Conservation (phyloP, 345 rosid genomes). For the Salix brachista region DNA sequence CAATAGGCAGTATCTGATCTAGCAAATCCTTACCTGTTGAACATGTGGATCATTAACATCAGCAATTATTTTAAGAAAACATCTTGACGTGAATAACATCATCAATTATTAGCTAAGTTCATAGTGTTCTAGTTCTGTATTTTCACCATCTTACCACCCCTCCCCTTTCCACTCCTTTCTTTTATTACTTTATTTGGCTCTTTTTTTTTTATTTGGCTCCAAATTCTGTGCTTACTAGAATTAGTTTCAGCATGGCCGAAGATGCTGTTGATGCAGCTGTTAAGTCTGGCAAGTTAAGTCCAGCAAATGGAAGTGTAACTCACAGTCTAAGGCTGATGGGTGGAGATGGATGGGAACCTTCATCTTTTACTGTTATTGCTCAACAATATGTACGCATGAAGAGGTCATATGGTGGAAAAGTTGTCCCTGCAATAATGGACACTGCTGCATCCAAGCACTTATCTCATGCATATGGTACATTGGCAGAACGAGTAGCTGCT, state of each 20-base stretch:
- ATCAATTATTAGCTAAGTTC: neutral
- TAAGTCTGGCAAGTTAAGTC: conserved; percentile 72
- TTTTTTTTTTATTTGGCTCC: neutral
- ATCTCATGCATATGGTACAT: conserved; percentile 86
- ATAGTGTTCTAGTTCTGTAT: neutral
- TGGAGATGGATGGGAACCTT: conserved; percentile 89
- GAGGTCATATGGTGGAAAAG: conserved; percentile 60
- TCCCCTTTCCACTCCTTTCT: neutral
- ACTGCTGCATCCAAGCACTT: conserved; percentile 82
- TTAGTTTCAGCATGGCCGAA: conserved; percentile 91
- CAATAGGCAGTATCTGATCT: neutral
- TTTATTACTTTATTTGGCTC: neutral
- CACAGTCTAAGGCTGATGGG: conserved; percentile 62
- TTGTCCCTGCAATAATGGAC: conserved; percentile 90
- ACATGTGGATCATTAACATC: no score
- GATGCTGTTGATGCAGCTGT: conserved; percentile 93
- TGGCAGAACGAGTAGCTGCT: conserved; percentile 75
- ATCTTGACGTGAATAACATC: no score
- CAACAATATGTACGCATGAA: conserved; percentile 92
- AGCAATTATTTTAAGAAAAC: no score
- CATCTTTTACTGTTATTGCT: conserved; percentile 74
- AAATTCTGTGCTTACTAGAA: conserved; percentile 22
- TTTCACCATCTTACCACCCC: neutral
- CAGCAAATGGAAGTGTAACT: conserved; percentile 61
- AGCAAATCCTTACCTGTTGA: neutral